phyloP scores from a whole-genome alignment of 495 filamentous ascomycete species.

The Xylaria curta region DNA sequence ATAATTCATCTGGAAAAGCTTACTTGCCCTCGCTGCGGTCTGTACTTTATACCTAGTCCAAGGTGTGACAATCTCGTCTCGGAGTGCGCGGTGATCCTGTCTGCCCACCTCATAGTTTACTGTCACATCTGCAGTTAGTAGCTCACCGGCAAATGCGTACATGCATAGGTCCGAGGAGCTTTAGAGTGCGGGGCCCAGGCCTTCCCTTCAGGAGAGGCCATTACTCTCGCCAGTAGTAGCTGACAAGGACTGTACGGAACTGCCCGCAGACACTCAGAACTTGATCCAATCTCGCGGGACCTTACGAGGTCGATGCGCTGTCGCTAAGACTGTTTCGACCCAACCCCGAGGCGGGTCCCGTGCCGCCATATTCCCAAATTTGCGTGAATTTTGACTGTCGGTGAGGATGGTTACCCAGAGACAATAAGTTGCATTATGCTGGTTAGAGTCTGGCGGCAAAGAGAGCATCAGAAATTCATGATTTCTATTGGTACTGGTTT shows the following conservation, averaged over 20 bases:
- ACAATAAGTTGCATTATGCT: background rate
- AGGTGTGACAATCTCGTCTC: background rate
- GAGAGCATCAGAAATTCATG: background rate
- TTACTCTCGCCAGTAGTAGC: background rate
- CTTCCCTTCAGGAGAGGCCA: background rate
- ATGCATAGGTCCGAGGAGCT: background rate
- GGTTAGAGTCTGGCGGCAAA: background rate
- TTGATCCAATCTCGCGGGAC: background rate
- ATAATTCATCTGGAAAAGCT: background rate
- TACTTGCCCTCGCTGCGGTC: background rate
- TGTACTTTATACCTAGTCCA: background rate
- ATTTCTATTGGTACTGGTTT: background rate
- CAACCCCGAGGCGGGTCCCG: background rate
- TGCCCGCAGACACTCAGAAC: background rate
- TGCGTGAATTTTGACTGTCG: background rate
- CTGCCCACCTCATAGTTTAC: background rate
- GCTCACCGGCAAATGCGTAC: background rate
- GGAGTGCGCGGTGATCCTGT: background rate
- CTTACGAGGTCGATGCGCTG: too few relatives aligned
- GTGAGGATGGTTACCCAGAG: background rate
- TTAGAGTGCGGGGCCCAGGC: too few relatives aligned
- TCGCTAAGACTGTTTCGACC: background rate
- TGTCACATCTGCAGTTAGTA: background rate
- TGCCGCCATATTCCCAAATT: background rate
- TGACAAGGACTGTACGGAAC: too few relatives aligned